Percentiles rank a stretch among this genome's conserved stretches.
These are phyloP conservation scores for Russula griseocarnosa DNA, from an alignment of 768 basidiomycete species.

Conservation along the genomic window DNA sequence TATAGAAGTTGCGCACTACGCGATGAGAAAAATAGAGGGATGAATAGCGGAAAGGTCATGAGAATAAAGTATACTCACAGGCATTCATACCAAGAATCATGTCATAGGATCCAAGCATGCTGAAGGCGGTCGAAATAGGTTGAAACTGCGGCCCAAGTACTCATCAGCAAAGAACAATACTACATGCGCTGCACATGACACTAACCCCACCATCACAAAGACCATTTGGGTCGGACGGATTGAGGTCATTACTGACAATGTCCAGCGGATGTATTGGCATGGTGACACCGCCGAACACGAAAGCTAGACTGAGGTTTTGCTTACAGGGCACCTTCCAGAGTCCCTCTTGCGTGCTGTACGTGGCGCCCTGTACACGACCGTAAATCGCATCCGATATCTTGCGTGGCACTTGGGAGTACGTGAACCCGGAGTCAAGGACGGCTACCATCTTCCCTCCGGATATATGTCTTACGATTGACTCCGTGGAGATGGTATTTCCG, in stretches of 20 bases:
- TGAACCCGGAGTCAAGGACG: constrained; percentile 72
- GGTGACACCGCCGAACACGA: constrained; percentile 65
- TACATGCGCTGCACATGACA: constrained; percentile 17
- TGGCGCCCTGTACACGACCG: constrained; percentile 69
- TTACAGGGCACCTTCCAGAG: constrained; percentile 75
- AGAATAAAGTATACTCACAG: constrained; percentile 42
- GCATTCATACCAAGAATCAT: constrained; percentile 83
- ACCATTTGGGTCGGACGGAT: constrained; percentile 24
- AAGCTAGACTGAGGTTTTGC: constrained; percentile 64
- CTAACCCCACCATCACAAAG: constrained; percentile 68
- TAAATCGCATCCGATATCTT: constrained; percentile 77
- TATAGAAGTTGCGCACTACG: constrained; percentile 72
- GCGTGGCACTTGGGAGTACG: constrained; percentile 68
- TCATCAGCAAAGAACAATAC: constrained; percentile 17
- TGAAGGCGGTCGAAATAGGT: constrained; percentile 77
- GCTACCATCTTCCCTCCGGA: constrained; percentile 62
- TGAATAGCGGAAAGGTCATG: constrained; percentile 4
- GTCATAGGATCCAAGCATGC: constrained; percentile 72
- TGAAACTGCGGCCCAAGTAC: constrained; percentile 53
- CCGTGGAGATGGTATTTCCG: constrained; percentile 53
- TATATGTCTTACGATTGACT: constrained; percentile 67
- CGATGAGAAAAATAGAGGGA: constrained; percentile 1
- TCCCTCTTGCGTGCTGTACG: constrained; percentile 51
- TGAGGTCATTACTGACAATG: constrained; percentile 55
- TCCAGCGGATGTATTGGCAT: constrained; percentile 77